Evolutionary conservation across 495 filamentous ascomycete species (phyloP).

Genomic region (Lasiosphaeriaceae sp.): DNA sequence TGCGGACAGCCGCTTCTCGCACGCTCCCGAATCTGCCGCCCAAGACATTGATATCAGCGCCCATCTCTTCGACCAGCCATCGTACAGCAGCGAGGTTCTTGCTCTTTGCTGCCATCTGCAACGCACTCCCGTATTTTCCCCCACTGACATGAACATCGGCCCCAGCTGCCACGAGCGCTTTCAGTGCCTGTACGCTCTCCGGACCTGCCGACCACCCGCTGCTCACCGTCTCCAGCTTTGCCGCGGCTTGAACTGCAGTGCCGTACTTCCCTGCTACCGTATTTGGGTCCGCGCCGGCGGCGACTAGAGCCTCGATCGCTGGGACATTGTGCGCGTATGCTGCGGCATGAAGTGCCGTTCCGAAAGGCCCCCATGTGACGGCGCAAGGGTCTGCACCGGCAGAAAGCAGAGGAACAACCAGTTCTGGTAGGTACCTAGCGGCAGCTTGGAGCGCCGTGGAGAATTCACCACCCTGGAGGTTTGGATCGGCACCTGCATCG

Average conservation of each 20-base stretch:
- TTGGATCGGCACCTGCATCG: background rate
- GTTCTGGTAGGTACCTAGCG: background rate
- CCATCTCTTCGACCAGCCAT: background rate
- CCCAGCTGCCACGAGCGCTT: background rate
- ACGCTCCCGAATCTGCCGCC: background rate
- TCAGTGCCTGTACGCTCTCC: background rate
- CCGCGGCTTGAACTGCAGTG: background rate
- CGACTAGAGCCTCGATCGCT: background rate
- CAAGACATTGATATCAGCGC: background rate
- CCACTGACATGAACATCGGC: background rate
- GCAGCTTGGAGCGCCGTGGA: background rate
- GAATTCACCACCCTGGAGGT: background rate
- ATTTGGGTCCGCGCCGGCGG: background rate
- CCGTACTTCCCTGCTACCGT: background rate
- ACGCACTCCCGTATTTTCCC: background rate
- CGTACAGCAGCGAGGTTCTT: background rate
- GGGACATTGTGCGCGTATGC: background rate
- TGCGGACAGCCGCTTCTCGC: background rate
- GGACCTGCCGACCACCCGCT: background rate
- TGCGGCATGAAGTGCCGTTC: background rate
- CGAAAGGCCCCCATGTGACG: background rate
- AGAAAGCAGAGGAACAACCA: background rate
- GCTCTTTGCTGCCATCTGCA: background rate
- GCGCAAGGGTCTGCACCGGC: background rate
- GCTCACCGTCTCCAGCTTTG: background rate